phyloP scores from a whole-genome alignment of 495 filamentous ascomycete species.

The Thermothielavioides terrestris region DNA sequence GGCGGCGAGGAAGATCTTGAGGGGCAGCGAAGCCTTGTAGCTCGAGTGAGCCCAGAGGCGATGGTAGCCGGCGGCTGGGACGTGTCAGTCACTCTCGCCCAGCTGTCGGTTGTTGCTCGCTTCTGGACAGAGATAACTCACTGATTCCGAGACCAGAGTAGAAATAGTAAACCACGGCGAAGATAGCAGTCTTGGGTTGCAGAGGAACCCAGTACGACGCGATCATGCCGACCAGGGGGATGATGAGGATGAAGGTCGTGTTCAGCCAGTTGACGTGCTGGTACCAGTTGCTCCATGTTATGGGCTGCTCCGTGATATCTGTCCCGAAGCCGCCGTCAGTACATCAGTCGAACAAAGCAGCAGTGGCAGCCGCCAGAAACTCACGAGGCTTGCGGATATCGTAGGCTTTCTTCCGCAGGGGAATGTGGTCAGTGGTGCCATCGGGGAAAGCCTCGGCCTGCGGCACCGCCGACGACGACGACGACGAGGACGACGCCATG shows the following conservation, averaged over 20 bases:
- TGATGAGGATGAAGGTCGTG: slow-evolving; percentile 73
- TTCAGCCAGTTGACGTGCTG: slow-evolving; percentile 95
- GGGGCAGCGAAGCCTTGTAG: slow-evolving; percentile 79
- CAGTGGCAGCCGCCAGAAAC: background rate
- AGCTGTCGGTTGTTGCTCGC: too few species aligned
- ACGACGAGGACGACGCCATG: slow-evolving; percentile 41
- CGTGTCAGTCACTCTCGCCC: slow-evolving; percentile 13
- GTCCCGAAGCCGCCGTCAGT: slow-evolving; percentile 1
- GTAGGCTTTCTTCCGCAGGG: slow-evolving; percentile 35
- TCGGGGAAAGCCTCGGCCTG: slow-evolving; percentile 37
- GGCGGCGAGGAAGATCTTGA: slow-evolving; percentile 87
- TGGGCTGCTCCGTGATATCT: slow-evolving; percentile 51
- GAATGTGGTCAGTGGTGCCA: slow-evolving; percentile 42
- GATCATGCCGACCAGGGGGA: slow-evolving; percentile 70
- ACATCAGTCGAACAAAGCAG: too few species aligned
- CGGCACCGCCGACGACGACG: slow-evolving; percentile 29
- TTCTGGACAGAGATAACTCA: slow-evolving; percentile 36
- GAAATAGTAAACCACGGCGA: slow-evolving; percentile 84
- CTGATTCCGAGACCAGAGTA: slow-evolving; percentile 85
- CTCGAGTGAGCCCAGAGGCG: slow-evolving; percentile 92
- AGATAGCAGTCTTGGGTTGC: slow-evolving; percentile 65
- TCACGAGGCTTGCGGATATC: slow-evolving; percentile 40
- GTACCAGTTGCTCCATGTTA: slow-evolving; percentile 81
- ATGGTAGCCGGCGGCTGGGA: slow-evolving; percentile 58
- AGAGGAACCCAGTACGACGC: slow-evolving; percentile 77